These are phyloP conservation scores for Phaeosphaeriaceae sp. DNA, from an alignment of 2,329 filamentous ascomycete species.

Conservation along the genomic window DNA sequence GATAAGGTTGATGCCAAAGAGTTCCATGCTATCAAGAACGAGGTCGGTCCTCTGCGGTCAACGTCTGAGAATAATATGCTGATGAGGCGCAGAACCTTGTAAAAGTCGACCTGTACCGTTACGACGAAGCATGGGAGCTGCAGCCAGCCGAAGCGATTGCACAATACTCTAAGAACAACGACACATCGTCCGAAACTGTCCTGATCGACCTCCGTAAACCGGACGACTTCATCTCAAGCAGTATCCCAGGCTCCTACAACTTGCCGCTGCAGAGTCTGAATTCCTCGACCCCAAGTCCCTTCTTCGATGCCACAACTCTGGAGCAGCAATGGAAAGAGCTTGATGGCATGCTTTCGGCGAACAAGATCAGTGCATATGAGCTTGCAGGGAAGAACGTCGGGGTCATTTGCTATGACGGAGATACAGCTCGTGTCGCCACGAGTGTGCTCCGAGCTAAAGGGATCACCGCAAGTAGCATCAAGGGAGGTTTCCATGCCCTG, in stretches of 20 bases:
- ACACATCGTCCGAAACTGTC: not conserved
- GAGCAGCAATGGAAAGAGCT: slow-evolving; percentile 30
- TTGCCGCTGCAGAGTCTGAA: slow-evolving; percentile 25
- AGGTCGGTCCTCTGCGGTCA: slow-evolving; percentile 7
- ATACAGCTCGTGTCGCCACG: slow-evolving; percentile 28
- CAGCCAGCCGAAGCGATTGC: slow-evolving; percentile 16
- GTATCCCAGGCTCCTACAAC: slow-evolving; percentile 29
- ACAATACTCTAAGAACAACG: slow-evolving; percentile 13
- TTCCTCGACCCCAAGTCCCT: slow-evolving; percentile 17
- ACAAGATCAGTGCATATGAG: slow-evolving; percentile 26
- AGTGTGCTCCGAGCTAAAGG: slow-evolving; percentile 26
- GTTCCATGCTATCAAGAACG: slow-evolving; percentile 25
- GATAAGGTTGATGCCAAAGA: slow-evolving; percentile 57
- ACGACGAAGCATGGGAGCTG: slow-evolving; percentile 32
- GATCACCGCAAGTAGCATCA: slow-evolving; percentile 24
- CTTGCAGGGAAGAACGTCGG: slow-evolving; percentile 26
- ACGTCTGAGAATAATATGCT: not conserved
- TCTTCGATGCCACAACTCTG: slow-evolving; percentile 20
- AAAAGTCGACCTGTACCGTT: slow-evolving; percentile 27
- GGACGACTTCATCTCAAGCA: slow-evolving; percentile 20
- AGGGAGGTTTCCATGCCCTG: slow-evolving; percentile 22
- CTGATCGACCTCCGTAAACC: slow-evolving; percentile 27
- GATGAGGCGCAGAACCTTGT: slow-evolving; percentile 18
- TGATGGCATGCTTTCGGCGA: slow-evolving; percentile 21
- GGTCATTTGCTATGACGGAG: slow-evolving; percentile 26